These are phyloP conservation scores for Amylostereum chailletii DNA, from an alignment of 1,284 basidiomycete species.

Conservation along the genomic window DNA sequence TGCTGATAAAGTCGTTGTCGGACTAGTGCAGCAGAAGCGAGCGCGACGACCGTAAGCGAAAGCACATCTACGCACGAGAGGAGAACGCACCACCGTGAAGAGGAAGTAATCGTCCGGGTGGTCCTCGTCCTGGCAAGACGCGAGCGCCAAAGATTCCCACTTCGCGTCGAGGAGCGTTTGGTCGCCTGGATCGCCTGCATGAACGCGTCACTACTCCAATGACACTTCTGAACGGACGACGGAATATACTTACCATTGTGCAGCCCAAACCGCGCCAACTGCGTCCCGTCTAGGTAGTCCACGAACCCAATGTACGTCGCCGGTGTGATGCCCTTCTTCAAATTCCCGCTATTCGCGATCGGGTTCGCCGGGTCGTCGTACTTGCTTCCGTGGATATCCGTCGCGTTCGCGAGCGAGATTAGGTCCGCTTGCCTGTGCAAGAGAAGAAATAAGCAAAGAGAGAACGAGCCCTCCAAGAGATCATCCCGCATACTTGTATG, in stretches of 20 bases:
- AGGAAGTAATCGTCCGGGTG: slow-evolving; percentile 62
- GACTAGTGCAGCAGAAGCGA: slow-evolving; percentile 21
- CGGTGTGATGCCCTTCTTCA: slow-evolving; percentile 41
- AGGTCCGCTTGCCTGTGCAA: slow-evolving; percentile 41
- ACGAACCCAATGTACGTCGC: slow-evolving; percentile 52
- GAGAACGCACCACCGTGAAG: slow-evolving; percentile 40
- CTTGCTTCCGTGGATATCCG: slow-evolving; percentile 50
- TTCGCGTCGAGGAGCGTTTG: slow-evolving; percentile 54
- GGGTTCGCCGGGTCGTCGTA: slow-evolving; percentile 50
- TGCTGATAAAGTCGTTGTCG: slow-evolving; percentile 63
- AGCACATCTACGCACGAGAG: background rate
- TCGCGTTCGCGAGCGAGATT: slow-evolving; percentile 48
- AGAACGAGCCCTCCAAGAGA: background rate
- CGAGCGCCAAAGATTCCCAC: slow-evolving; percentile 61
- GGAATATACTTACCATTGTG: slow-evolving; percentile 36
- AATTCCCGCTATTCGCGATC: slow-evolving; percentile 39
- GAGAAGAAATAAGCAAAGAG: background rate
- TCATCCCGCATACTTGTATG: slow-evolving; percentile 41
- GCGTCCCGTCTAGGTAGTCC: slow-evolving; percentile 37
- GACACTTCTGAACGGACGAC: background rate
- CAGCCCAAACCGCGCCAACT: slow-evolving; percentile 54
- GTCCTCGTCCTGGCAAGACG: slow-evolving; percentile 38
- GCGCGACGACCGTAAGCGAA: background rate
- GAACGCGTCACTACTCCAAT: background rate
- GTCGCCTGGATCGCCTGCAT: slow-evolving; percentile 29